phyloP scores from a whole-genome alignment of 2,329 filamentous ascomycete genomes.

The Thielaviopsis euricoi region DNA sequence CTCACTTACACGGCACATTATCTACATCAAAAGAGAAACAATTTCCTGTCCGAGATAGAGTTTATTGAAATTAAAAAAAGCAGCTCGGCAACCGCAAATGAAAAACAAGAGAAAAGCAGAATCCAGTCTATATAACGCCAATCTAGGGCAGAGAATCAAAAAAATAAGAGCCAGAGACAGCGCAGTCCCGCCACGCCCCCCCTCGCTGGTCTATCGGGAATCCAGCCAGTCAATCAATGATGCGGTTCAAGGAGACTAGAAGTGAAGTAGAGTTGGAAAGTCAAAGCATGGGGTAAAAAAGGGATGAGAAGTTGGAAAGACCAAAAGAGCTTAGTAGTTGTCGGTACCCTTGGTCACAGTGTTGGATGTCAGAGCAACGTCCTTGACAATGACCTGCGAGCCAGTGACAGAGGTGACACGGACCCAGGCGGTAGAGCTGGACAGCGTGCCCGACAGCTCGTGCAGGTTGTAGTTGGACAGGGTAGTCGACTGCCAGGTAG shows the following conservation, averaged over 20 bases:
- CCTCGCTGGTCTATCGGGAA: background rate
- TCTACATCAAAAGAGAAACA: background rate
- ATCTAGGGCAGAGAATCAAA: background rate
- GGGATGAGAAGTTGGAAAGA: background rate
- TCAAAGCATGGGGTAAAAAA: background rate
- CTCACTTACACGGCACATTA: background rate
- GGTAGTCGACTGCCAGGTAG: slow-evolving; percentile 5
- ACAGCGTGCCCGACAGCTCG: background rate
- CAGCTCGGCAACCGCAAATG: background rate
- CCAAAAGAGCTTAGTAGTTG: background rate
- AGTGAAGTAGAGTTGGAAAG: background rate
- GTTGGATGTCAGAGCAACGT: background rate
- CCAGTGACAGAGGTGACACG: background rate
- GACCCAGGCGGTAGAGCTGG: background rate
- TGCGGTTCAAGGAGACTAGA: background rate
- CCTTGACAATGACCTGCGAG: background rate
- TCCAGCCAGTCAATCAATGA: background rate
- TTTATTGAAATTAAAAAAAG: background rate
- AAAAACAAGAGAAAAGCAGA: background rate
- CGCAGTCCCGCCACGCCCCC: background rate
- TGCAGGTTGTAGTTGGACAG: slow-evolving; percentile 9
- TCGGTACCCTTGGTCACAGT: background rate
- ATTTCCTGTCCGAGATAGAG: background rate
- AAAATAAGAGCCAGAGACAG: background rate
- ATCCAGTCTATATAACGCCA: background rate